phyloP scores from a whole-genome alignment of 305 asterid species.

The Salvia sclarea region DNA sequence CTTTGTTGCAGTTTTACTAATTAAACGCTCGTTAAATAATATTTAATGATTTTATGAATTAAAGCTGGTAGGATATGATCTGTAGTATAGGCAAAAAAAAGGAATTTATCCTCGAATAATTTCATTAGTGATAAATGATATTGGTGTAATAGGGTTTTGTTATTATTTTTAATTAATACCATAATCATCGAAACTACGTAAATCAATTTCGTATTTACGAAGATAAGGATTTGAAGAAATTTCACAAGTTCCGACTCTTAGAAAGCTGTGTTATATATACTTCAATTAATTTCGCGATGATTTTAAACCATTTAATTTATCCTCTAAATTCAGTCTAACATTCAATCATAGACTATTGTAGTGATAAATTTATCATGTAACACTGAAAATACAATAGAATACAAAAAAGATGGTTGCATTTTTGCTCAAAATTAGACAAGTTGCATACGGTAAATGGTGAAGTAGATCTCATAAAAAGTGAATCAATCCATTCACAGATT shows the following conservation, averaged over 20 bases:
- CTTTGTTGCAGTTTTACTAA: not conserved
- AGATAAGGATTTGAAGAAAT: not conserved
- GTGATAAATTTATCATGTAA: not conserved
- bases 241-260: no score
- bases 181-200: no score
- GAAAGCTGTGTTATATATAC: not conserved
- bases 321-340: not conserved
- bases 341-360: not conserved
- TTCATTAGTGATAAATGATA: not conserved
- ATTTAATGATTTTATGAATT: not conserved
- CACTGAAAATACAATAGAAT: not conserved
- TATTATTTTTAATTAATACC: no score
- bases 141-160: not conserved
- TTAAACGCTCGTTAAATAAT: not conserved
- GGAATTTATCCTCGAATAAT: not conserved
- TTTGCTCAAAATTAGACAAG: not conserved
- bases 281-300: no score
- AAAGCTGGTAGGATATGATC: not conserved
- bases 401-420: not conserved
- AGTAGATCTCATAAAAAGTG: not conserved
- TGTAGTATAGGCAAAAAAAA: not conserved
- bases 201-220: not conserved
- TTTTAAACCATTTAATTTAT: not conserved
- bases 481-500: not conserved
- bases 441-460: not conserved